These are phyloP conservation scores for Neurospora sp. DNA, from an alignment of 495 filamentous ascomycete species.

Conservation along the genomic window DNA sequence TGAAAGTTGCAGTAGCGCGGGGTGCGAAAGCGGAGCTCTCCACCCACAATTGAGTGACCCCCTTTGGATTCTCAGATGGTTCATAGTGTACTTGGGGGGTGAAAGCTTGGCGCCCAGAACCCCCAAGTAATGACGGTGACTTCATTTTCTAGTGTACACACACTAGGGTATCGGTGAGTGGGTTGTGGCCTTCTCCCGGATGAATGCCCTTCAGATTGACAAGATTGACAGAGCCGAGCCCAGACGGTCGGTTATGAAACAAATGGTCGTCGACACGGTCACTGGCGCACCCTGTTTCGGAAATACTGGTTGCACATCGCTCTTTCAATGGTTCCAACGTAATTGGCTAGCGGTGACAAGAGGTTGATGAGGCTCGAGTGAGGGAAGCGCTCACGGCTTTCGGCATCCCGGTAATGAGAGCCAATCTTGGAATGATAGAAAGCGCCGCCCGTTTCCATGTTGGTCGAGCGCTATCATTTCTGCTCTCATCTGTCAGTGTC, in stretches of 20 bases:
- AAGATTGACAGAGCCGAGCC: background rate
- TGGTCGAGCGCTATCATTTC: background rate
- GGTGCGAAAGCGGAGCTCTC: background rate
- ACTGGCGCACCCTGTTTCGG: background rate
- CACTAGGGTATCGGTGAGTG: background rate
- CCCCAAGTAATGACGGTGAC: background rate
- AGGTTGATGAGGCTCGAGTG: background rate
- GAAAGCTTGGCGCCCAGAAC: too few species aligned
- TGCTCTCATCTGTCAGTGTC: background rate
- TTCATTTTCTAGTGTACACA: background rate
- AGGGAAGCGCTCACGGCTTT: background rate
- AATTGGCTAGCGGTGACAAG: background rate
- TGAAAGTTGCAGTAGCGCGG: background rate
- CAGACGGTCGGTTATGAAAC: background rate
- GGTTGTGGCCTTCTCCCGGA: background rate
- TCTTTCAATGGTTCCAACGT: background rate
- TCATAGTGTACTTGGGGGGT: too few species aligned
- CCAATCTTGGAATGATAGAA: background rate
- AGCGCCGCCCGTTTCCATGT: background rate
- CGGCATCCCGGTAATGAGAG: background rate
- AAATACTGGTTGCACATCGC: background rate
- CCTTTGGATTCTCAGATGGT: background rate
- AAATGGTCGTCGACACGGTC: background rate
- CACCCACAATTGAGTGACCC: background rate
- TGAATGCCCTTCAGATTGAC: background rate